phyloP scores from a whole-genome alignment of 106 monocot genomes.

The Phalaenopsis aphrodite region DNA sequence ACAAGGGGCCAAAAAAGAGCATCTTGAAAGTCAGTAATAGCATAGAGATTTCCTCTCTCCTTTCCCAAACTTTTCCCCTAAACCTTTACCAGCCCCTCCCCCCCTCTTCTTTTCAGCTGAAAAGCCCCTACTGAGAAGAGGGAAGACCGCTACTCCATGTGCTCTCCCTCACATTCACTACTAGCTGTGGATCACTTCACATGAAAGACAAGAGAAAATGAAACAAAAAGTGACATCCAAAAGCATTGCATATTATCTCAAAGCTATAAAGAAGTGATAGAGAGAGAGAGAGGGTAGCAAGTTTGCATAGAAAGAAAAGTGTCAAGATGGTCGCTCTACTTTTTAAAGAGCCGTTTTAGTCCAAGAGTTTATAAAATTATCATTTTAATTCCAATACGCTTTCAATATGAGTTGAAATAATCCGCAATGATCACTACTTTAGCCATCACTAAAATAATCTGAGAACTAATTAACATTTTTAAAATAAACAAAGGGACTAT shows the following conservation, averaged over 20 bases:
- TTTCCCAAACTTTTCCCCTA: neutral
- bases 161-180: neutral
- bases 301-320: neutral
- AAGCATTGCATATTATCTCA: neutral
- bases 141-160: neutral
- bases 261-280: neutral
- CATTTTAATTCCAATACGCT: no score
- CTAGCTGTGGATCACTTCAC: slow-evolving; percentile 1
- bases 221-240: slow-evolving; percentile 2
- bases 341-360: no score
- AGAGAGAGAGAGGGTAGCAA: neutral
- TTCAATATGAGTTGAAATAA: no score
- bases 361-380: no score
- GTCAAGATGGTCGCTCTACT: no score
- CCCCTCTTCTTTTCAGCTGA: neutral
- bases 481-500: no score
- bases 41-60: neutral
- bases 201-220: slow-evolving; percentile 5
- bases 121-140: neutral
- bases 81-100: no score
- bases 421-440: no score
- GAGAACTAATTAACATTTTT: no score
- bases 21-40: neutral
- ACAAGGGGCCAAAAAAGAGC: neutral
- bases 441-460: no score